Evolutionary conservation across 2,329 filamentous ascomycete genomes (phyloP).

Genomic region (Colletotrichum sojae): DNA sequence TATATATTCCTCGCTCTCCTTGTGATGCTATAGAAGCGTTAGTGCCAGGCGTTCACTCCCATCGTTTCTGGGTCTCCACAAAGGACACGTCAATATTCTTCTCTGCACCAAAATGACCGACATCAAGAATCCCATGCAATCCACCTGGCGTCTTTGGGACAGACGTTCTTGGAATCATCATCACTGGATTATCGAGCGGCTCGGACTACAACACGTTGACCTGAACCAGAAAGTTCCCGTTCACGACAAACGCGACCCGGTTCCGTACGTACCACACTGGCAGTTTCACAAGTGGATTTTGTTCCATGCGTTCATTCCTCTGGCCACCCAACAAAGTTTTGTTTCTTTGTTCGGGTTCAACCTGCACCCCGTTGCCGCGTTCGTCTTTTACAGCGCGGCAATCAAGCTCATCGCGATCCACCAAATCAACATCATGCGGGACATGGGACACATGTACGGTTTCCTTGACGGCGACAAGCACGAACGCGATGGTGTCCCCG

Average conservation of each 20-base stretch:
- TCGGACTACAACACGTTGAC: slow-evolving; percentile 46
- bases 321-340: slow-evolving; percentile 55
- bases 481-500: slow-evolving; percentile 58
- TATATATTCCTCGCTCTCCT: slow-evolving; percentile 4
- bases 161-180: slow-evolving; percentile 48
- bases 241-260: slow-evolving; percentile 56
- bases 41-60: too few species aligned
- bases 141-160: slow-evolving; percentile 52
- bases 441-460: slow-evolving; percentile 54
- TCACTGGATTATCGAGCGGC: slow-evolving; percentile 51
- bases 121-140: slow-evolving; percentile 56
- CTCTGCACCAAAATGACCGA: slow-evolving; percentile 2
- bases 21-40: too few species aligned
- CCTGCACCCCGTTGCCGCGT: slow-evolving; percentile 47
- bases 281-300: slow-evolving; percentile 57
- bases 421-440: slow-evolving; percentile 54
- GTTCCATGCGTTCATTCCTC: slow-evolving; percentile 52
- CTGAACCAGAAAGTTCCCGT: slow-evolving; percentile 53
- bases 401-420: slow-evolving; percentile 58
- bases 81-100: background rate
- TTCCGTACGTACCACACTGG: slow-evolving; percentile 55
- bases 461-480: slow-evolving; percentile 62
- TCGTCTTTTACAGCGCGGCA: slow-evolving; percentile 54
- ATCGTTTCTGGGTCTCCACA: too few species aligned
- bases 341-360: slow-evolving; percentile 48